Evolutionary conservation across 345 rosid species (phyloP), one percentile per base, ranked within the genome.

Genomic region (Salix arbutifolia): DNA sequence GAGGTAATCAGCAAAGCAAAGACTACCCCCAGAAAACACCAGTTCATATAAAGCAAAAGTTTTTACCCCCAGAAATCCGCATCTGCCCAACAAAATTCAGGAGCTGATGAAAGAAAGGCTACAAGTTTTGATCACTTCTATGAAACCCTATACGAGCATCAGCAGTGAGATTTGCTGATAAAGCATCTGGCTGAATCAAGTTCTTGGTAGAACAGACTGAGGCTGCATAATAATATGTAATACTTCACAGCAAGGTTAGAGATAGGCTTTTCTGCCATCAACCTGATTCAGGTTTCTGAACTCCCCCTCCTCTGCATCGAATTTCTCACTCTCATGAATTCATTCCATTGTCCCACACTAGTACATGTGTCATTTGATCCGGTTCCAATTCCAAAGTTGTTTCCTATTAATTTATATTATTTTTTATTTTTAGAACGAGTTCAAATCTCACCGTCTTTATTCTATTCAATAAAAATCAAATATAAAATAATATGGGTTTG

Each of bases 361-460:
- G 89, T 86, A 52, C 84, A 80, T 8, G 82, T 78, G 74, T 89
- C 85, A 25, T 83, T 62, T 89, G 82, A 73, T 78, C 76, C 6
- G 84, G 82, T 66, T 83, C 88, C 28, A 84, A 8, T 46, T 73
- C 84, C 70, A 25, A 6, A 84, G 85, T 71, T 80, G 80, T 35
- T 16, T 60, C 70, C 78, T 70, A 30, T 74, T 81, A 28, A 28
- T 28, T 28, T 28, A 28, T 28, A 28, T 28, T 28, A 28, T 28
- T 28, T 1, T 28, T 28, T 28, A 28, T 28, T 28, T 28, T 2
- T 2, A 28, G 30, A 2, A 28, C 2, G 2, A 28, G 30, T 28
- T 28, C 30, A 28, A 28, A 28, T 28, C 30, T 28, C 30, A 28
- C 2, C 30, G 2, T 1, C 2, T 28, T 28, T 28, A 28, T 28